A percentile compares a stretch with the other conserved stretches of the same genome.
Evolutionary conservation across 257 asterid genomes (phyloP).

Genomic region (Ilex aquifolium): DNA sequence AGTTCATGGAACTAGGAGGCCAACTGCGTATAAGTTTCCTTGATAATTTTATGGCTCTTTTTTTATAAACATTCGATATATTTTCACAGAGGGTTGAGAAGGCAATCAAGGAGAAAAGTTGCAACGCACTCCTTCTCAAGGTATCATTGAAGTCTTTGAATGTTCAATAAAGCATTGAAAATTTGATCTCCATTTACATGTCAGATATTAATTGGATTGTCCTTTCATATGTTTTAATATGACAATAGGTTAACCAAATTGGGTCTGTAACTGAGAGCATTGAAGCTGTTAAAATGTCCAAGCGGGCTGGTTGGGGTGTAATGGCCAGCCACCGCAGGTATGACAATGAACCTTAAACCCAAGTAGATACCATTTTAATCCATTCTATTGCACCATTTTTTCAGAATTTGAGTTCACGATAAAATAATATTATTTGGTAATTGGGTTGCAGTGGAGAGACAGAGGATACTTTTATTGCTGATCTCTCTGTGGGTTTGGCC

Average conservation of each 20-base stretch:
- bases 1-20: neutral
- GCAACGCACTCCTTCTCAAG: conserved; percentile 98
- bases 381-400: no score
- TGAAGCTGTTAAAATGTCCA: conserved; percentile 94
- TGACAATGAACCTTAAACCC: neutral
- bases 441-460: conserved; percentile 77
- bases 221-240: neutral
- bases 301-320: conserved; percentile 98
- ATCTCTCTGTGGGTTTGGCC: conserved; percentile 89
- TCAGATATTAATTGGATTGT: no score
- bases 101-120: conserved; percentile 84
- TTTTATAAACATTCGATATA: neutral
- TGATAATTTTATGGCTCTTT: conserved; percentile 1
- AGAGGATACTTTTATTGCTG: conserved; percentile 98
- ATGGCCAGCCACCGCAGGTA: conserved; percentile 99
- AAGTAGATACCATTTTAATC: neutral
- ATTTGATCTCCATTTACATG: neutral
- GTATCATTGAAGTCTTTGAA: conserved; percentile 22
- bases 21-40: neutral
- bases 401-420: no score
- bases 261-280: conserved; percentile 98
- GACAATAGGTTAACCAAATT: conserved; percentile 86
- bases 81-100: conserved; percentile 79
- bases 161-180: neutral
- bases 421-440: no score